A percentile compares a stretch with the other conserved stretches of the same genome.
Conservation (phyloP, 371 early-diverging fungal genomes). For the Apophysomyces sp. region DNA sequence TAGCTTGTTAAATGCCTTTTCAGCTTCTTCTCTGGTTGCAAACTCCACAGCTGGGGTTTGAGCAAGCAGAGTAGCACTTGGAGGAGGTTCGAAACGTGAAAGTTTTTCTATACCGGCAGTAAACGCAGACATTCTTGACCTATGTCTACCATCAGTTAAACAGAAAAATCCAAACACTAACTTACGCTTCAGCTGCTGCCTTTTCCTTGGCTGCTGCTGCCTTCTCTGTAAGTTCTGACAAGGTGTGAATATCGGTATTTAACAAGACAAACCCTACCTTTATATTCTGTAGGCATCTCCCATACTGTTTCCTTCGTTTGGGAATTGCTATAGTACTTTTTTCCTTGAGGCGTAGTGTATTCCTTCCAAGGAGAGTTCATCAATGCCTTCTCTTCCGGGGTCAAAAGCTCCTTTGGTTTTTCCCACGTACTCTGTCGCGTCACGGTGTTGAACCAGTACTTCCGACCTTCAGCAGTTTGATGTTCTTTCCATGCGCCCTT, state of each 20-base stretch:
- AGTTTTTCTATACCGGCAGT: slow-evolving; percentile 10
- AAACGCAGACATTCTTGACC: neutral
- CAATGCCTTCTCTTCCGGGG: slow-evolving; percentile 77
- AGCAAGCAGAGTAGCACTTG: slow-evolving; percentile 14
- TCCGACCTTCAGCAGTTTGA: slow-evolving; percentile 76
- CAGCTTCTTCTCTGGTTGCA: slow-evolving; percentile 80
- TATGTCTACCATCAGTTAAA: neutral
- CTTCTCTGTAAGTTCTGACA: slow-evolving; percentile 37
- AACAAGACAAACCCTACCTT: slow-evolving; percentile 33
- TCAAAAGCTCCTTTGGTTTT: slow-evolving; percentile 90
- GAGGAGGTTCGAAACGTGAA: slow-evolving; percentile 17
- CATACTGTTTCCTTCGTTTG: slow-evolving; percentile 84
- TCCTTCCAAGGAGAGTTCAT: slow-evolving; percentile 84
- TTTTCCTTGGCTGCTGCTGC: slow-evolving; percentile 36
- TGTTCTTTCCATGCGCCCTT: slow-evolving; percentile 74
- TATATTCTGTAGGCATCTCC: slow-evolving; percentile 81
- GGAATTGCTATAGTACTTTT: slow-evolving; percentile 87
- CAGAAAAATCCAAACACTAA: neutral
- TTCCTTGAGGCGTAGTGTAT: slow-evolving; percentile 79
- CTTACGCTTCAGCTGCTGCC: slow-evolving; percentile 28
- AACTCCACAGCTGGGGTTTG: slow-evolving; percentile 54
- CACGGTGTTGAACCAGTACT: slow-evolving; percentile 81
- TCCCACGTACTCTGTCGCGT: slow-evolving; percentile 91
- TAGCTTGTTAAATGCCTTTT: slow-evolving; percentile 75
- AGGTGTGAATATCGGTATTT: neutral